A percentile compares a stretch with the other conserved stretches of the same genome.
Conservation (phyloP, 1,139 yeast genomes). For the Candida buenavistaensis region DNA sequence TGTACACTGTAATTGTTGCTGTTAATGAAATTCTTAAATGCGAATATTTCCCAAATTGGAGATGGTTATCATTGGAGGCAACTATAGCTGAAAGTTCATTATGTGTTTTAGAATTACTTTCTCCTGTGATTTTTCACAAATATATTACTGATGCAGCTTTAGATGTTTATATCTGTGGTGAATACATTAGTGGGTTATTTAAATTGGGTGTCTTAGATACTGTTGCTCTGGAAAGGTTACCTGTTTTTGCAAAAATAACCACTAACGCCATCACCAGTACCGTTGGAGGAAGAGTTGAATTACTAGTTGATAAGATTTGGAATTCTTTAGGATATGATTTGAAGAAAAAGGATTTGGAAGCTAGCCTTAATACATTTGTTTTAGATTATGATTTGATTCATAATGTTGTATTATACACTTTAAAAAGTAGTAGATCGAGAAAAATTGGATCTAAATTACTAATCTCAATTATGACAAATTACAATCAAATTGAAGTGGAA, state of each 20-base stretch:
- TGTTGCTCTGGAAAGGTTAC: slow-evolving; percentile 60
- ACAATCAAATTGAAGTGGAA: slow-evolving; percentile 56
- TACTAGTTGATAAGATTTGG: slow-evolving; percentile 67
- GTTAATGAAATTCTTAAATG: slow-evolving; percentile 59
- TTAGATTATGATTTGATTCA: slow-evolving; percentile 67
- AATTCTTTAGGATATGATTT: slow-evolving; percentile 71
- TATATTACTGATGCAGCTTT: slow-evolving; percentile 55
- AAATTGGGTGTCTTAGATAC: slow-evolving; percentile 56
- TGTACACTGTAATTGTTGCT: slow-evolving; percentile 51
- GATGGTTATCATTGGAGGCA: slow-evolving; percentile 70
- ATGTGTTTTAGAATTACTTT: slow-evolving; percentile 56
- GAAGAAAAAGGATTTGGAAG: slow-evolving; percentile 57
- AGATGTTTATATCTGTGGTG: slow-evolving; percentile 64
- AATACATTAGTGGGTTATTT: slow-evolving; percentile 58
- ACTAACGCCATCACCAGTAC: slow-evolving; percentile 64
- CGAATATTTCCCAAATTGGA: slow-evolving; percentile 61
- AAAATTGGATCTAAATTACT: slow-evolving; percentile 65
- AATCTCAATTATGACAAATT: slow-evolving; percentile 29
- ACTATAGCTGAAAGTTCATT: slow-evolving; percentile 61
- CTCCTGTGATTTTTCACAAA: slow-evolving; percentile 52
- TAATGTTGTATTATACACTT: slow-evolving; percentile 67
- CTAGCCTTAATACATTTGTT: slow-evolving; percentile 62
- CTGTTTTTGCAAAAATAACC: slow-evolving; percentile 73
- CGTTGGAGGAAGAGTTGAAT: slow-evolving; percentile 61
- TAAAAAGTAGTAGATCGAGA: slow-evolving; percentile 67